Conservation (phyloP, 495 filamentous ascomycete genomes). For the Trichoderma gamsii region DNA sequence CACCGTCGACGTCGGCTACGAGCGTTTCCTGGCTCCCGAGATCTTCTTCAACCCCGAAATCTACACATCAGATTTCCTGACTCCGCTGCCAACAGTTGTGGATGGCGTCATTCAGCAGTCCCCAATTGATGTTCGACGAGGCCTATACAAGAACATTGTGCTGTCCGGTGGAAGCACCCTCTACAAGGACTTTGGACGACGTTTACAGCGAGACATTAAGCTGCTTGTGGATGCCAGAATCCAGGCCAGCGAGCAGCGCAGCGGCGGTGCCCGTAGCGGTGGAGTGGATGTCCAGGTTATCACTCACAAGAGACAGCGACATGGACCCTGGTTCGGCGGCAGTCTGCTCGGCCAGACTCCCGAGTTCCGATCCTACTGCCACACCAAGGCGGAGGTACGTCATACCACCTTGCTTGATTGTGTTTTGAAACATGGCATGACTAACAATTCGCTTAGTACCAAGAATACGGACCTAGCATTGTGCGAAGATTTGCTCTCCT, state of each 20-base stretch:
- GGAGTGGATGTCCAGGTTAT: slow-evolving; percentile 95
- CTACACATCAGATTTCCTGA: slow-evolving; percentile 96
- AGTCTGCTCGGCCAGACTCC: slow-evolving; percentile 94
- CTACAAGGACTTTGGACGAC: slow-evolving; percentile 94
- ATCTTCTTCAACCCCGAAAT: slow-evolving; percentile 99
- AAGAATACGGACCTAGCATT: slow-evolving; percentile 91
- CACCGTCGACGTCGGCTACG: slow-evolving; percentile 89
- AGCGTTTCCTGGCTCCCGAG: slow-evolving; percentile 94
- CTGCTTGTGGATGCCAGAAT: slow-evolving; percentile 72
- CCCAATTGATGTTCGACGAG: slow-evolving; percentile 92
- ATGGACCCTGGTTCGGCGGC: slow-evolving; percentile 97
- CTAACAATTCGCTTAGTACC: slow-evolving; percentile 52
- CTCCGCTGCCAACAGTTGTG: slow-evolving; percentile 86
- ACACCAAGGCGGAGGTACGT: slow-evolving; percentile 79
- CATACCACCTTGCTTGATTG: background rate
- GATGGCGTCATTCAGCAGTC: slow-evolving; percentile 95
- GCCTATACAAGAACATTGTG: slow-evolving; percentile 99
- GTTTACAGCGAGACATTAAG: slow-evolving; percentile 93
- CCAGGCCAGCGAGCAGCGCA: slow-evolving; percentile 66
- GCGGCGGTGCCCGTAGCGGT: slow-evolving; percentile 85
- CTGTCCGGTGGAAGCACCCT: slow-evolving; percentile 92
- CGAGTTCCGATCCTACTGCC: slow-evolving; percentile 98
- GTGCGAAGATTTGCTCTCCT: slow-evolving; percentile 91
- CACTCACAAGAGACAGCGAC: slow-evolving; percentile 89
- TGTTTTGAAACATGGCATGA: slow-evolving; percentile 5